Evolutionary conservation across 495 filamentous ascomycete species (phyloP), one percentile per base, ranked within the genome.

Genomic region (Hypoxylon perforatum): DNA sequence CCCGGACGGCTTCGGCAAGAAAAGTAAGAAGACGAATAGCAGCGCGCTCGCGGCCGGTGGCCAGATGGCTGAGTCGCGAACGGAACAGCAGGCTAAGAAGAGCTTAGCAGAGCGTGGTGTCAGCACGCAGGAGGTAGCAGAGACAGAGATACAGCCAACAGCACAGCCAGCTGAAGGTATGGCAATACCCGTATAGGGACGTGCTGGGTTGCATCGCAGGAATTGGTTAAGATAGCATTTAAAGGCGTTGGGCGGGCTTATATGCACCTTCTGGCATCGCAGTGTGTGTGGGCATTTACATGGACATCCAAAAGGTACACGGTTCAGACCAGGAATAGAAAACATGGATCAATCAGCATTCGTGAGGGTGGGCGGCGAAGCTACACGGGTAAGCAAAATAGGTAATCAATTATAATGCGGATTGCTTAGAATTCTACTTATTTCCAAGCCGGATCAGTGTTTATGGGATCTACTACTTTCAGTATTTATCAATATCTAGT

Each of bases 21-120:
- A 76, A 23, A 84, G 82, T 23, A 66, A 63, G 49, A 78, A 69
- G 61, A 47, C 57, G 30, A 81, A 75, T 12, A 44, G 51, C 21
- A 77, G 69, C 49, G 78, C 77, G 12, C 69, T 78, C 33, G 78
- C 78, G 14, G 78, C 79, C 1, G 75, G 72, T 15, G 71, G 78
- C 8, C 54, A 69, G 36, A 73, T 70, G 61, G 71, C 58, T 19
- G 62, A 70, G 55, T 72, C 75, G 22, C 69, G 74, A 33, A 38
- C 61, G 14, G 59, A 67, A 22, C 41, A 44, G n/a, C 69, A 74
- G 11, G 57, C 56, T 2, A 73, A 73, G 30, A 73, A 71, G 57
- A 50, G 67, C 1, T 64, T 75, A 11, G 74, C 79, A n/a, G 75
- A 74, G 49, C 68, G 78, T 30, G 74, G 72, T 3, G 61, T 65